A percentile compares a stretch with the other conserved stretches of the same genome.
These are phyloP conservation scores for Antrodiella citrinella DNA, from an alignment of 768 basidiomycete species.

Conservation along the genomic window DNA sequence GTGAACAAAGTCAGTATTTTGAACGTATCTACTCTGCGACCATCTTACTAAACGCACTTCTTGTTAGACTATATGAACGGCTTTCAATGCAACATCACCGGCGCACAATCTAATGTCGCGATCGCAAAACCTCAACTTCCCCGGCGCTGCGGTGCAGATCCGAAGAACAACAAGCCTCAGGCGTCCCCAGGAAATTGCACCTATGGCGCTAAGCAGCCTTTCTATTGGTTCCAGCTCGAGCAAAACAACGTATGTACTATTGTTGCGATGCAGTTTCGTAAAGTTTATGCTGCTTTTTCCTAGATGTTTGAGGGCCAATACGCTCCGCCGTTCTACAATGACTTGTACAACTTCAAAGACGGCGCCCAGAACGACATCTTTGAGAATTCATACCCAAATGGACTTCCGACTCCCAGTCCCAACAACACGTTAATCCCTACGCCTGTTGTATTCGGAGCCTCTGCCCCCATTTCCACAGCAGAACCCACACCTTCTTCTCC, in stretches of 20 bases:
- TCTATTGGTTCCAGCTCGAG: slow-evolving; percentile 63
- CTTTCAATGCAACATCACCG: slow-evolving; percentile 58
- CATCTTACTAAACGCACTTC: background rate
- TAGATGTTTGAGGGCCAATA: slow-evolving; percentile 61
- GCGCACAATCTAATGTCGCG: slow-evolving; percentile 40
- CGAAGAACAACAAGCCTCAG: slow-evolving; percentile 32
- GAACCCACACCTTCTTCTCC: background rate
- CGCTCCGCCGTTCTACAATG: slow-evolving; percentile 60
- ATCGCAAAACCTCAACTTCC: slow-evolving; percentile 51
- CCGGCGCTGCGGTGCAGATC: slow-evolving; percentile 60
- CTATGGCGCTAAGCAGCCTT: slow-evolving; percentile 60
- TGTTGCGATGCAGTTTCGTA: no score
- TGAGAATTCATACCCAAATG: slow-evolving; percentile 39
- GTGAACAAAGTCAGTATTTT: slow-evolving; percentile 47
- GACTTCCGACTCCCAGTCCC: slow-evolving; percentile 18
- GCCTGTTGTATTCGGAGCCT: slow-evolving; percentile 7
- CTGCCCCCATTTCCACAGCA: background rate
- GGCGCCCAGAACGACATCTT: slow-evolving; percentile 74
- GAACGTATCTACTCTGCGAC: background rate
- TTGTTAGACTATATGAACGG: slow-evolving; percentile 63
- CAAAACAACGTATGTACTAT: slow-evolving; percentile 50
- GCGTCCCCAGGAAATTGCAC: slow-evolving; percentile 57
- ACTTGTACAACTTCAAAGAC: slow-evolving; percentile 62
- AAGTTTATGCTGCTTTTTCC: no score
- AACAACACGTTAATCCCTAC: slow-evolving; percentile 20